Base-by-base conservation (phyloP, 1,284 basidiomycete species). In the Cutaneotrichosporon cutaneum region DNA sequence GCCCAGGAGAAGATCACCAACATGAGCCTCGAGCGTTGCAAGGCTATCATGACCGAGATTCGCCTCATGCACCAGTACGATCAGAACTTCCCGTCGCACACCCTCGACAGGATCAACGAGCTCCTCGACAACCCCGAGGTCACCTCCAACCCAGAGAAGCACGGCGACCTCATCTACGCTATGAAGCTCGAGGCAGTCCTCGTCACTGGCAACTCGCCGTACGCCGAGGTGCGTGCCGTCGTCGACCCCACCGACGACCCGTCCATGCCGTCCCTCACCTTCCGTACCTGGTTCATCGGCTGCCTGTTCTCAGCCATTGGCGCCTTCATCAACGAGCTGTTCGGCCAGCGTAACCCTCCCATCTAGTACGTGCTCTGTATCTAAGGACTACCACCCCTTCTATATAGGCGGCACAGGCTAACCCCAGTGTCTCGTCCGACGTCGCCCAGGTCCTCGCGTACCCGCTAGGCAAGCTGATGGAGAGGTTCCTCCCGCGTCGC, bases 221-320 rank as follows among this genome's bases (percentile, higher is more conserved):
- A 94, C 72, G 86, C 91, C 5, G 90, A 93, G 82, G 91, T 94
- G 39, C 86, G 91, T 58, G 90, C 91, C 27, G 86, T 90, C 8
- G 89, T 93, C 22, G 82, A 89, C 33, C 89, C 86, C 69, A 82
- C 85, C 30, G 91, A 94, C 71, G 90, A 93, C 73, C 85, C 86
- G 1, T 78, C 82, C 7, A 90, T 92, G 82, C 88, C 88, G 3
- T 87, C 87, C 53, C 90, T 88, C 77, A 94, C 92, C 2, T 90
- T 93, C 82, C 85, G 92, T 70, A 86, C 88, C 84, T 91, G 88
- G 88, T 71, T 83, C 10, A 82, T 88, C 39, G 86, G 89, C 65
- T 68, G 82, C 51, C 68, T 84, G 24, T 86, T 73, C 67, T 62
- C 61, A 35, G 60, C 50, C 39, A 60, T 52, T 11, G 87, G 83